Evolutionary conservation across 2,329 filamentous ascomycete genomes (phyloP).

Genomic region (Myrmaecium sp.): DNA sequence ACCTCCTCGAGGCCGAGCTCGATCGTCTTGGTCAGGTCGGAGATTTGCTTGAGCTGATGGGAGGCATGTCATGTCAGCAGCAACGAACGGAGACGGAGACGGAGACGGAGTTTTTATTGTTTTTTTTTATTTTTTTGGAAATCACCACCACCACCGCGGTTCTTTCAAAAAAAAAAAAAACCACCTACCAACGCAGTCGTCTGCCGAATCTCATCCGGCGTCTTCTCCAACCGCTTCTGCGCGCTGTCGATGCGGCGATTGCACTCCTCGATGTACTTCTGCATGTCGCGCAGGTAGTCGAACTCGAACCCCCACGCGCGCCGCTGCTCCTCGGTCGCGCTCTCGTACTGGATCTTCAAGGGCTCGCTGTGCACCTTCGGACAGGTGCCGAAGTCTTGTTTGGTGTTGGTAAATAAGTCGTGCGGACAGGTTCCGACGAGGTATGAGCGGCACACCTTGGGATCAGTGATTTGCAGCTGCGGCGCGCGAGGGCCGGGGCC

Average conservation of each 20-base stretch:
- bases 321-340: constrained; percentile 51
- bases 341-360: constrained; percentile 77
- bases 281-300: constrained; percentile 90
- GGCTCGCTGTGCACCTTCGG: constrained; percentile 76
- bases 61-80: constrained; percentile 2
- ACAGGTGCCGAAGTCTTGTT: constrained; percentile 87
- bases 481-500: constrained; percentile 59
- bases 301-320: constrained; percentile 80
- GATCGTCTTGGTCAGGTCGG: constrained; percentile 62
- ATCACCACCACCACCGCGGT: background rate
- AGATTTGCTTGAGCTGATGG: constrained; percentile 57
- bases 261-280: constrained; percentile 93
- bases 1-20: constrained; percentile 73
- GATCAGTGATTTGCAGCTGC: constrained; percentile 75
- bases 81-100: no score
- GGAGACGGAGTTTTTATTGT: no score
- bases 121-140: no score
- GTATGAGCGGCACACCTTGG: constrained; percentile 89
- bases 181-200: constrained; percentile 62
- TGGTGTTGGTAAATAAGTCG: constrained; percentile 98
- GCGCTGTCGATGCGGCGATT: constrained; percentile 84
- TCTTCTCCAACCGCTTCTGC: constrained; percentile 86
- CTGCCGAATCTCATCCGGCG: constrained; percentile 89
- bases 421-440: constrained; percentile 88
- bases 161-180: background rate